phyloP scores from a whole-genome alignment of 2,329 filamentous ascomycete species.

The Colletotrichum melonis region DNA sequence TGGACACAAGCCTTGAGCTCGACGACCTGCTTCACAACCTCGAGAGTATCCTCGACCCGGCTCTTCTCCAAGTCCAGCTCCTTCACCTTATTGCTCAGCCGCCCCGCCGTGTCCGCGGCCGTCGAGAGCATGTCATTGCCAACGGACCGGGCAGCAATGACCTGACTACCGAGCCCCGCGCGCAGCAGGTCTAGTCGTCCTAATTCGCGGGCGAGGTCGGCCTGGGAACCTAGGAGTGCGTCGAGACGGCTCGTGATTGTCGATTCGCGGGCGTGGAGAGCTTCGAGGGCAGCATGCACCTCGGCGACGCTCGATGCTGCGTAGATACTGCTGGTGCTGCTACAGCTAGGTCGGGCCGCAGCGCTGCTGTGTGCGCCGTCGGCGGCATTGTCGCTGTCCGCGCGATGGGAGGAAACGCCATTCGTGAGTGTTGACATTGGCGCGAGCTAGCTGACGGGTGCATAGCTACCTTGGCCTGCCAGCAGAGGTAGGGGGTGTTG shows the following conservation, averaged over 20 bases:
- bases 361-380: constrained; percentile 30
- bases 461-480: constrained; percentile 52
- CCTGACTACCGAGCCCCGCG: constrained; percentile 88
- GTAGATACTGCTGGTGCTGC: constrained; percentile 59
- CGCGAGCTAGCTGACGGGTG: constrained; percentile 50
- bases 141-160: constrained; percentile 83
- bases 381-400: constrained; percentile 44
- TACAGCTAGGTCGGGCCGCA: constrained; percentile 17
- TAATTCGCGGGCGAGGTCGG: constrained; percentile 87
- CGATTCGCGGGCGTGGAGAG: constrained; percentile 81
- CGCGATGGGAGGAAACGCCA: constrained; percentile 52
- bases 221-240: constrained; percentile 82
- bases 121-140: constrained; percentile 91
- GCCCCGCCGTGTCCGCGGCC: constrained; percentile 85
- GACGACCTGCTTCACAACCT: constrained; percentile 94
- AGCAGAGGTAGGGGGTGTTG: constrained; percentile 33
- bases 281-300: constrained; percentile 80
- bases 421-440: constrained; percentile 62
- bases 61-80: constrained; percentile 91
- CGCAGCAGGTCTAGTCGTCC: constrained; percentile 89
- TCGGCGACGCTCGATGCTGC: constrained; percentile 81
- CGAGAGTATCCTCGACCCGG: constrained; percentile 88
- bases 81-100: constrained; percentile 88
- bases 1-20: constrained; percentile 97
- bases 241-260: constrained; percentile 80